Conservation (phyloP, 75 land plant species). For the Pinus tabuliformis region DNA sequence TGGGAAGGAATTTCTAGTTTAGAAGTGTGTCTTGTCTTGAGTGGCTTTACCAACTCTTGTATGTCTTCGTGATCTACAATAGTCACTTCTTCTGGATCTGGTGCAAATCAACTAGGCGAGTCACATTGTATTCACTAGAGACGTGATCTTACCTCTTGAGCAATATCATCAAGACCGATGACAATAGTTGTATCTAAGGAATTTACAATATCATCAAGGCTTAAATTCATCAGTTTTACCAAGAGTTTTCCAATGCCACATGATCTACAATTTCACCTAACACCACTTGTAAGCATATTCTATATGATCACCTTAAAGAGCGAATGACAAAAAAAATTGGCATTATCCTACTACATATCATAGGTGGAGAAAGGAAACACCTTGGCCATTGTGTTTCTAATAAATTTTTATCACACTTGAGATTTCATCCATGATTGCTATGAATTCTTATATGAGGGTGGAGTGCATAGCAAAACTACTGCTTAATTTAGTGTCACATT, state of each 20-base stretch:
- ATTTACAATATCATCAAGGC: constrained; percentile 68
- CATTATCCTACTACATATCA: constrained; percentile 81
- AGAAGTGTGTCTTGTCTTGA: no score
- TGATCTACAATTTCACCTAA: constrained; percentile 43
- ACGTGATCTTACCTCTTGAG: constrained; percentile 72
- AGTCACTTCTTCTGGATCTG: no score
- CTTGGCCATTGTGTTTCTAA: constrained; percentile 17
- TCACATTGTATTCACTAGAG: no score
- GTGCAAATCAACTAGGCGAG: no score
- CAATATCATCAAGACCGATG: constrained; percentile 82
- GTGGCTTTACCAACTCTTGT: no score
- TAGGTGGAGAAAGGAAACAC: constrained; percentile 58
- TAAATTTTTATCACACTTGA: no score
- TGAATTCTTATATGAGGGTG: no score
- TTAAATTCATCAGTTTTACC: constrained; percentile 55
- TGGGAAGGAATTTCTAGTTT: no score
- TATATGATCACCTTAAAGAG: constrained; percentile 59
- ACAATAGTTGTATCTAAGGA: constrained; percentile 96
- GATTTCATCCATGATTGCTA: no score
- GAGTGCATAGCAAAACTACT: no score
- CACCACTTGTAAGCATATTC: constrained; percentile 32
- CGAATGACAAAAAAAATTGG: constrained; percentile 79
- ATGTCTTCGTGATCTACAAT: no score
- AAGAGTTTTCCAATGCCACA: constrained; percentile 78
- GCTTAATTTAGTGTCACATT: no score